phyloP scores from a whole-genome alignment of 2,329 filamentous ascomycete species.

The Penicillium sp. region DNA sequence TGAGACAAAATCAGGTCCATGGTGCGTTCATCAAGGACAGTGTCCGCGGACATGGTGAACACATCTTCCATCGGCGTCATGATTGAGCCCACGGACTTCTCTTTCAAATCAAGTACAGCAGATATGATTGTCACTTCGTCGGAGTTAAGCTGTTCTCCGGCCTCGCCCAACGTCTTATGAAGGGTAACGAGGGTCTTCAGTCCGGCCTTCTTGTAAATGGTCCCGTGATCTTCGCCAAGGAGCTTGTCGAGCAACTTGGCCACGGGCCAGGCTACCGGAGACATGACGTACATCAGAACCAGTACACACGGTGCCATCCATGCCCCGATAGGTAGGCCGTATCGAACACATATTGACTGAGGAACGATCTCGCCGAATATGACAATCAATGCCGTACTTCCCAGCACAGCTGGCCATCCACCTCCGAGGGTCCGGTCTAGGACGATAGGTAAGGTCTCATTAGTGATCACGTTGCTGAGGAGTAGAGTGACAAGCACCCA shows the following conservation, averaged over 20 bases:
- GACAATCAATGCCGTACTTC: constrained; percentile 92
- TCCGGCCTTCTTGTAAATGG: constrained; percentile 96
- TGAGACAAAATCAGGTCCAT: constrained; percentile 93
- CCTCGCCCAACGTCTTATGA: constrained; percentile 86
- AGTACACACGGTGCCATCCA: constrained; percentile 90
- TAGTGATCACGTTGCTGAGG: constrained; percentile 95
- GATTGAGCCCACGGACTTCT: constrained; percentile 90
- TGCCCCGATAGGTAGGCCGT: constrained; percentile 90
- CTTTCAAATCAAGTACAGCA: constrained; percentile 92
- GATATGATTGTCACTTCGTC: constrained; percentile 99
- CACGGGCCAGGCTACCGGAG: constrained; percentile 89
- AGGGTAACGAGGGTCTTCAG: constrained; percentile 94
- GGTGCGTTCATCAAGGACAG: constrained; percentile 85
- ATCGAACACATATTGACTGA: constrained; percentile 94
- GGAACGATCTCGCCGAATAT: constrained; percentile 98
- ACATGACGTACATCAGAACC: constrained; percentile 86
- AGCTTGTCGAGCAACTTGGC: constrained; percentile 93
- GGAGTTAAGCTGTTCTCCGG: constrained; percentile 84
- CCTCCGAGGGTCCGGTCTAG: constrained; percentile 91
- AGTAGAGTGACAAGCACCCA: constrained; percentile 96
- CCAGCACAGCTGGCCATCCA: constrained; percentile 89
- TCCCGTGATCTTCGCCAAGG: constrained; percentile 92
- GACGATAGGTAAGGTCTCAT: constrained; percentile 93
- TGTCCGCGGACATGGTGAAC: constrained; percentile 95
- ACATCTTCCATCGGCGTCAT: constrained; percentile 99